phyloP scores from a whole-genome alignment of 345 rosid species.

The Eucalyptus cladocalyx region DNA sequence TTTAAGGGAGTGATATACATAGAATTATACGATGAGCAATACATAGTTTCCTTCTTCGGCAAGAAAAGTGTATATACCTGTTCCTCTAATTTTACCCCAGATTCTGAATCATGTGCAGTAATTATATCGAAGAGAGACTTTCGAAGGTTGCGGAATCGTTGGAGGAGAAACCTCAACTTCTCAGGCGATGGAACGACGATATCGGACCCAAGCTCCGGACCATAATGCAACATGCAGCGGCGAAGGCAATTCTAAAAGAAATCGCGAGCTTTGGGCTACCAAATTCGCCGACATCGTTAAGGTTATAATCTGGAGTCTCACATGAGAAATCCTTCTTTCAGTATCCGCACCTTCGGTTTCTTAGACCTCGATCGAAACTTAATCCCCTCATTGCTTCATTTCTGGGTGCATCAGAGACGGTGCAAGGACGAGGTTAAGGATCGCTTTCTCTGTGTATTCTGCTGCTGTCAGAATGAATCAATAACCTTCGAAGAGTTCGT shows the following conservation, averaged over 20 bases:
- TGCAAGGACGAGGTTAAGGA: not conserved
- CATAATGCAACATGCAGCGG: not conserved
- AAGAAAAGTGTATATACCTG: not conserved
- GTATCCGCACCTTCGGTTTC: not conserved
- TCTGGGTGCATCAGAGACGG: not conserved
- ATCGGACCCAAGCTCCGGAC: not conserved
- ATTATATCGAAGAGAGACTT: not conserved
- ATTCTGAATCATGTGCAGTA: not conserved
- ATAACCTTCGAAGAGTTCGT: not conserved
- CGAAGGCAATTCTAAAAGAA: not conserved
- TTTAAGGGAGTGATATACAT: not conserved
- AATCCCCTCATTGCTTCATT: not conserved
- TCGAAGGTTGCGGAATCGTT: not conserved
- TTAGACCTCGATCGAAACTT: not conserved
- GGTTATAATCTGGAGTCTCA: not conserved
- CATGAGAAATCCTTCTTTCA: not conserved
- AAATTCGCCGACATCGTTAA: not conserved
- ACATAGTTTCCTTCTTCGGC: not conserved
- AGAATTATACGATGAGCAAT: not conserved
- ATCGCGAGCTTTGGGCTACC: not conserved
- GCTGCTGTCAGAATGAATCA: not conserved
- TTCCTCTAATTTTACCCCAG: not conserved
- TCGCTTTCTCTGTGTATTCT: not conserved
- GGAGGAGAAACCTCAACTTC: not conserved
- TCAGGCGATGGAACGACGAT: not conserved